Base-by-base conservation (phyloP, 2,329 filamentous ascomycete species). In the Penicillium olsonii region DNA sequence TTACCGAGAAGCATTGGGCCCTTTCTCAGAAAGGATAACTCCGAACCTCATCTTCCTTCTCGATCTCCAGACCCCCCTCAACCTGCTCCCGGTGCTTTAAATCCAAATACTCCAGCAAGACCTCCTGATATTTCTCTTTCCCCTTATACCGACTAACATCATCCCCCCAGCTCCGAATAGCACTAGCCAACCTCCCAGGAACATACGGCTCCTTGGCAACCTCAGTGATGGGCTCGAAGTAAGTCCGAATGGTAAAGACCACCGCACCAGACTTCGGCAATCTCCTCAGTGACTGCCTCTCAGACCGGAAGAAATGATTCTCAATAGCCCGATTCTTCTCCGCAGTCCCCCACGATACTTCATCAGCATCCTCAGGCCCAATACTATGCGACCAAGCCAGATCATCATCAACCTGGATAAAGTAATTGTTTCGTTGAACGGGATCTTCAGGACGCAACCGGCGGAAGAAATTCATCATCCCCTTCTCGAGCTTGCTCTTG, bases 391-490 rank as follows among this genome's bases (percentile, higher is more conserved):
- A 88, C 90, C 90, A 95, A 0, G 87, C 76, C 1, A 95, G 75
- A 5, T 79, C 71, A 48, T 91, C 88, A 63, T 95, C 90, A 1
- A 94, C 88, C 71, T 95, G 90, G 55, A 95, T 81, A 74, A 95
- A 95, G 71, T 94, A 95, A 66, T 94, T 92, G 66, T 92, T 90
- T 50, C 89, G 78, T 17, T 84, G 60, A 19, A 87, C 81, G 0
- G 84, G 79, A 37, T 83, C 82, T 35, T 90, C 84, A 1, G 87
- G 86, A 62, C 81, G 78, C 0, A 94, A 68, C 0, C 90, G 75
- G 0, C 82, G 77, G 74, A 95, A 94, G 74, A 95, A 91, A 66
- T 87, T 90, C 73, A 80, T 80, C 88, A 92, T 92, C 11, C 87
- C 87, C 52, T 83, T 85, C 65, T 91, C 84, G 10, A 92, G 75